Base-by-base conservation (phyloP, 2,329 filamentous ascomycete species). In the Hypoxylon sp. region DNA sequence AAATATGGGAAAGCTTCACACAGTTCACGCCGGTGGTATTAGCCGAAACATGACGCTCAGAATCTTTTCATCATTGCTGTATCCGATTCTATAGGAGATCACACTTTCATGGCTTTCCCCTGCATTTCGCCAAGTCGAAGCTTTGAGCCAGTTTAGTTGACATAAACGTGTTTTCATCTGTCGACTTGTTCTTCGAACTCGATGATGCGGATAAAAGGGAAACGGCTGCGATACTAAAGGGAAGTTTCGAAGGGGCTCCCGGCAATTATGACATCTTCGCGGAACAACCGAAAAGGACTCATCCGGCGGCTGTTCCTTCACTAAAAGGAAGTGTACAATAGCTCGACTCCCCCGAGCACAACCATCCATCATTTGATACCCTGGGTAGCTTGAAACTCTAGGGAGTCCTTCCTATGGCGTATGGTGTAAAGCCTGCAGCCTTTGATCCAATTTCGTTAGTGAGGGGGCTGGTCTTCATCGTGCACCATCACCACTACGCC, bases 381-480 rank as follows among this genome's bases (percentile, higher is more conserved):
- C 73, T 83, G 1, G 79, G 80, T 0, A 72, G 81, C 35, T 72
- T 79, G 10, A 72, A 74, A 1, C 54, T 68, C 27, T 82, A 78
- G 78, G 76, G 77, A 53, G 76, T 82, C 1, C 63, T 72, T 0
- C 76, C 78, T 0, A 83, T 83, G 81, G 79, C 77, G 3, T 78
- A 78, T 37, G 79, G 79, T 6, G 77, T 80, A 62, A 80, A 79
- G 70, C 79, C 78, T 1, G 80, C 82, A 54, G 79, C 79, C 1
- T 72, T 77, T 0, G 75, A 78, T 6, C 79, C 1, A 84, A 79
- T 68, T 80, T 84, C 37, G 71, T 83, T 35, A 75, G 70, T 0
- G 81, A n/a, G 81, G 1, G 82, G 82, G 0, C 59, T 83, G 1
- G 75, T 83, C 6, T 79, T 84, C 54, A 78, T 77, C 21, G 81